A percentile compares a stretch with the other conserved stretches of the same genome.
phyloP scores from a whole-genome alignment of 2,329 filamentous ascomycete genomes.

The Xylaria sp. region DNA sequence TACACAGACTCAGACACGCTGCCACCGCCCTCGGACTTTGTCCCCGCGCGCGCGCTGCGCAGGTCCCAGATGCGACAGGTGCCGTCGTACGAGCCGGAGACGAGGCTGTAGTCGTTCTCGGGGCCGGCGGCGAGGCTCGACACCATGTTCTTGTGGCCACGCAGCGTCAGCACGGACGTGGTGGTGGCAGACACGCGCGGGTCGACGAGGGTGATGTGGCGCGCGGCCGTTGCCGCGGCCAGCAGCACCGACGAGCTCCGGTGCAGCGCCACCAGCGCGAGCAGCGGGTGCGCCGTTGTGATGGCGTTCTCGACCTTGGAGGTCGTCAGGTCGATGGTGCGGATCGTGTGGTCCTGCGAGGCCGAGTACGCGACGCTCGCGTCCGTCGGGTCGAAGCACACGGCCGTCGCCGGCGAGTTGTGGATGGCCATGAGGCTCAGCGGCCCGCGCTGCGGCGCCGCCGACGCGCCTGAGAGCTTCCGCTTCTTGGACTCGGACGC shows the following conservation, averaged over 20 bases:
- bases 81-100: conserved; percentile 90
- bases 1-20: conserved; percentile 79
- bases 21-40: conserved; percentile 69
- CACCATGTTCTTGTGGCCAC: conserved; percentile 85
- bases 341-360: conserved; percentile 90
- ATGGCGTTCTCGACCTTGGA: conserved; percentile 81
- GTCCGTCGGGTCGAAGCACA: conserved; percentile 86
- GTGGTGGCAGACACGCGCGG: conserved; percentile 80
- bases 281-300: conserved; percentile 83
- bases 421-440: conserved; percentile 79
- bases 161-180: conserved; percentile 88
- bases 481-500: conserved; percentile 77
- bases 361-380: conserved; percentile 90
- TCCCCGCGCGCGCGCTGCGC: conserved; percentile 71
- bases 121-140: conserved; percentile 62
- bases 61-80: conserved; percentile 96
- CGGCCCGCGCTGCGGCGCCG: conserved; percentile 78
- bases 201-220: conserved; percentile 93
- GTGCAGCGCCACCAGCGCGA: conserved; percentile 80
- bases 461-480: conserved; percentile 69
- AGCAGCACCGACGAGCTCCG: conserved; percentile 59
- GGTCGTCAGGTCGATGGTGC: conserved; percentile 91
- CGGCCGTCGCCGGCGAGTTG: conserved; percentile 78
- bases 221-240: conserved; percentile 81
- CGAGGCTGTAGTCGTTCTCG: conserved; percentile 82